phyloP scores from a whole-genome alignment of 1,284 basidiomycete genomes.

The Trichosporon coremiiforme region DNA sequence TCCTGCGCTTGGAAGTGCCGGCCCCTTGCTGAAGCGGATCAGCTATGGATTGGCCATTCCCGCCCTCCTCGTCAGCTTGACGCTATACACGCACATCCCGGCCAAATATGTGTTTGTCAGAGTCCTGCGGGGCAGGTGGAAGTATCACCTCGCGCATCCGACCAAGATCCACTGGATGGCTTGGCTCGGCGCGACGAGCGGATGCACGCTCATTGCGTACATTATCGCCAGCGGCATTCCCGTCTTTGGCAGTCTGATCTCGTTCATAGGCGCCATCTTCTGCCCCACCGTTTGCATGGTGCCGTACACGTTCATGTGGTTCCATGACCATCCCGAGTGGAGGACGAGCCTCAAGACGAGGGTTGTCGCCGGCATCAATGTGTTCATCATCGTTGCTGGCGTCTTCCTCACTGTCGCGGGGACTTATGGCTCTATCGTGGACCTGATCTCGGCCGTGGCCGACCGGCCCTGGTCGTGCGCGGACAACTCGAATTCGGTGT shows the following conservation, averaged over 20 bases:
- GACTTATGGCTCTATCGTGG: slow-evolving; percentile 43
- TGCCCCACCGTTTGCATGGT: slow-evolving; percentile 28
- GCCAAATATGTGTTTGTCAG: slow-evolving; percentile 67
- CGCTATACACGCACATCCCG: slow-evolving; percentile 43
- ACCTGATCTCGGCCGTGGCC: slow-evolving; percentile 33
- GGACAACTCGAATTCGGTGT: slow-evolving; percentile 31
- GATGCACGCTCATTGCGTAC: slow-evolving; percentile 24
- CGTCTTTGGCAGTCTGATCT: slow-evolving; percentile 35
- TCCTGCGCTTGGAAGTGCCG: slow-evolving; percentile 54
- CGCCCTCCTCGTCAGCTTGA: slow-evolving; percentile 38
- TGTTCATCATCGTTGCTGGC: slow-evolving; percentile 34
- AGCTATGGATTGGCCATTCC: slow-evolving; percentile 55
- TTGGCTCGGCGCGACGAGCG: slow-evolving; percentile 60
- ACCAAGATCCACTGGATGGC: slow-evolving; percentile 63
- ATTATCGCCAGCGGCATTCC: slow-evolving; percentile 33
- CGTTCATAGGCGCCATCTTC: slow-evolving; percentile 40
- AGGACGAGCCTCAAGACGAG: not conserved
- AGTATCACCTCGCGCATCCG: slow-evolving; percentile 63
- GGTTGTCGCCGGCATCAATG: slow-evolving; percentile 1
- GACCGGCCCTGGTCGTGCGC: slow-evolving; percentile 42
- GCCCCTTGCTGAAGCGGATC: slow-evolving; percentile 52
- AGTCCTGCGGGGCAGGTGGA: slow-evolving; percentile 60
- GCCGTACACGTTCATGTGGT: slow-evolving; percentile 41
- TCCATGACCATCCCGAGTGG: slow-evolving; percentile 36
- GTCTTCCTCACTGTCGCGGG: slow-evolving; percentile 39